Conservation (phyloP, 129 eudicot species). For the Scalesia atractyloides region DNA sequence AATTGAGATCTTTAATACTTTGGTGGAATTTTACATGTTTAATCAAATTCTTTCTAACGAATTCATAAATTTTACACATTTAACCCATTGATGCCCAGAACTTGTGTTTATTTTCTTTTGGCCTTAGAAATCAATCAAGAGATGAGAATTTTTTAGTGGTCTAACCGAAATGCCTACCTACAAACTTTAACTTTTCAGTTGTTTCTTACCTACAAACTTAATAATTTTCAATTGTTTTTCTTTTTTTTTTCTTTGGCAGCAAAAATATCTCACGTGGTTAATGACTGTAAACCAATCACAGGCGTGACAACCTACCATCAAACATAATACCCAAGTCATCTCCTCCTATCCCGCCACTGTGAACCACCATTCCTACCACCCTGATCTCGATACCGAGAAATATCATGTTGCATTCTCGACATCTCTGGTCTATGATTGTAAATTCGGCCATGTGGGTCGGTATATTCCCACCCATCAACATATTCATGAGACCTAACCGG, state of each 20-base stretch:
- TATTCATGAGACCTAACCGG: slow-evolving; percentile 53
- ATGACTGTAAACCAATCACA: slow-evolving; percentile 3
- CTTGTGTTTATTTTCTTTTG: slow-evolving; percentile 14
- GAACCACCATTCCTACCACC: slow-evolving; percentile 45
- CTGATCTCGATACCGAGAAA: slow-evolving; percentile 38
- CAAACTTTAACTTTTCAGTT: slow-evolving; percentile 15
- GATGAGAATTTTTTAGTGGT: background rate
- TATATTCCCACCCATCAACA: slow-evolving; percentile 38
- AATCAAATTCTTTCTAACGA: background rate
- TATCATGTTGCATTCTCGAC: slow-evolving; percentile 36
- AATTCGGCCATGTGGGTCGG: slow-evolving; percentile 29
- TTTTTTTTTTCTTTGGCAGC: slow-evolving; percentile 4
- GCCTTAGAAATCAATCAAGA: slow-evolving; percentile 6
- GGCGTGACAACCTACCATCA: background rate
- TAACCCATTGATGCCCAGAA: background rate
- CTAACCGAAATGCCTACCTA: slow-evolving; percentile 27
- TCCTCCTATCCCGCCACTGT: slow-evolving; percentile 65
- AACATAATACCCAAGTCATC: slow-evolving; percentile 22
- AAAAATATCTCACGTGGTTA: background rate
- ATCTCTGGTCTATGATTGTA: slow-evolving; percentile 40
- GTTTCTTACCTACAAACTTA: slow-evolving; percentile 9
- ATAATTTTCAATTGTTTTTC: slow-evolving; percentile 8
- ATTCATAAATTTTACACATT: background rate
- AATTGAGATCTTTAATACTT: too few species aligned
- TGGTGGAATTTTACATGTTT: background rate